Conservation (phyloP, 2,329 filamentous ascomycete genomes). For the Paracoccidioides brasiliensis region DNA sequence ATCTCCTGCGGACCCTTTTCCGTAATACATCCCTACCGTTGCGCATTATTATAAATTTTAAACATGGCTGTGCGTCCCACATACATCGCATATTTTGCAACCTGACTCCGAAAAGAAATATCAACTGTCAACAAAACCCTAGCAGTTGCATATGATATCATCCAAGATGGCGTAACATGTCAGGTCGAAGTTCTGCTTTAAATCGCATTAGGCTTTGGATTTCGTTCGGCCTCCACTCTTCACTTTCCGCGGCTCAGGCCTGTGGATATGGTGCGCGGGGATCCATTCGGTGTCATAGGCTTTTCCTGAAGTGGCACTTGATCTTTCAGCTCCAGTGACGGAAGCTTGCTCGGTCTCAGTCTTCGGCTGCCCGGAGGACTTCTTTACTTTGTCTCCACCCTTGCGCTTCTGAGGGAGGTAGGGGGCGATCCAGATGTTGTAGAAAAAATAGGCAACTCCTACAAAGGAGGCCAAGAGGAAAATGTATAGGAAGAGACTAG, state of each 20-base stretch:
- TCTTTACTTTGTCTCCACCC: constrained; percentile 51
- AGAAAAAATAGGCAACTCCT: constrained; percentile 86
- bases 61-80: background rate
- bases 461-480: constrained; percentile 68
- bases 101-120: background rate
- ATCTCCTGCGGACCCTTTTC: background rate
- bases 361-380: constrained; percentile 53
- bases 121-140: background rate
- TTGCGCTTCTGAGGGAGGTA: constrained; percentile 77
- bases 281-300: constrained; percentile 91
- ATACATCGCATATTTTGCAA: background rate
- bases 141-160: background rate
- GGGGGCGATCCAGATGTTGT: constrained; percentile 93
- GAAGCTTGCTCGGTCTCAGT: constrained; percentile 47
- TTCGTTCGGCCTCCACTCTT: constrained; percentile 28
- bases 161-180: background rate
- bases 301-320: constrained; percentile 48
- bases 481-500: constrained; percentile 92
- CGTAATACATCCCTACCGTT: background rate
- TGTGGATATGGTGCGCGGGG: constrained; percentile 75
- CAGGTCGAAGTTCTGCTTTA: background rate
- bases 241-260: constrained; percentile 56
- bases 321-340: constrained; percentile 58
- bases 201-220: constrained; percentile 4
- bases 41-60: background rate